Evolutionary conservation across 2,329 filamentous ascomycete genomes (phyloP).

Genomic region (Pestalotiopsis sp.): DNA sequence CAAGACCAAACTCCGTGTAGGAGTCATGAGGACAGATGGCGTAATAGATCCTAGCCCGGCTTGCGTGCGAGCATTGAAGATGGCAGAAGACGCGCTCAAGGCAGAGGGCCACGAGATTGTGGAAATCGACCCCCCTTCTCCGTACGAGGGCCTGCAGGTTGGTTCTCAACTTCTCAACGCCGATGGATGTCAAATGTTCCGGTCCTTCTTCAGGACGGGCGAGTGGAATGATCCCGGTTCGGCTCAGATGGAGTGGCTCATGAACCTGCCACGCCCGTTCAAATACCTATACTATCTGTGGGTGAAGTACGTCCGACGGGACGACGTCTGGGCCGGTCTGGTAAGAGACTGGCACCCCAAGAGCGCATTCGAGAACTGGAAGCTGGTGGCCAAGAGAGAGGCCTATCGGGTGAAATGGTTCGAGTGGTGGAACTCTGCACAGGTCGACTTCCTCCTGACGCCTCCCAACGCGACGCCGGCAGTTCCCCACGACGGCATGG

Average conservation of each 20-base stretch:
- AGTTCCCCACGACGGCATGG: conserved; percentile 84
- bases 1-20: conserved; percentile 69
- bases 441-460: conserved; percentile 77
- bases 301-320: conserved; percentile 79
- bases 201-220: conserved; percentile 72
- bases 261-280: conserved; percentile 70
- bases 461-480: conserved; percentile 91
- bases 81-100: conserved; percentile 68
- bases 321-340: conserved; percentile 77
- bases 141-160: conserved; percentile 74
- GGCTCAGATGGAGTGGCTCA: conserved; percentile 72
- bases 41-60: conserved; percentile 88
- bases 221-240: conserved; percentile 83
- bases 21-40: conserved; percentile 76
- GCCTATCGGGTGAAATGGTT: conserved; percentile 78
- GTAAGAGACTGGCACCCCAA: conserved; percentile 74
- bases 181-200: conserved; percentile 81
- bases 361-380: conserved; percentile 78
- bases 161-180: conserved; percentile 81
- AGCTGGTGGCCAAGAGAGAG: conserved; percentile 76
- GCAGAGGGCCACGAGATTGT: conserved; percentile 76
- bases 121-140: conserved; percentile 63
- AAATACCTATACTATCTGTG: conserved; percentile 89
- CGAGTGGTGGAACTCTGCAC: conserved; percentile 76
- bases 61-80: conserved; percentile 74